Evolutionary conservation across 371 early-diverging fungal genomes (phyloP).

Genomic region (Lichtheimia corymbifera): DNA sequence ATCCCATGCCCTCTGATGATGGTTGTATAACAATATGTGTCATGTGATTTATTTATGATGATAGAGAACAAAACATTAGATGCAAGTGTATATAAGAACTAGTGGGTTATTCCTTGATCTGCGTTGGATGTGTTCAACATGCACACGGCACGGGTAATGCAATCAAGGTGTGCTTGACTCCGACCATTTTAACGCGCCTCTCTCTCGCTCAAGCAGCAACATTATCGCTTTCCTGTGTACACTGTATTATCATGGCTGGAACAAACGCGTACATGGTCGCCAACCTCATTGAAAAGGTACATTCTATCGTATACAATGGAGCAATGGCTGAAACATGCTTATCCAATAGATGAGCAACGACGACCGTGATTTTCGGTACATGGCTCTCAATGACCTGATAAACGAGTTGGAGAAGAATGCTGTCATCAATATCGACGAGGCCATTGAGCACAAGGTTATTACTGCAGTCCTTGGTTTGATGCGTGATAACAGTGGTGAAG

Average conservation of each 20-base stretch:
- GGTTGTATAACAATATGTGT: too few relatives aligned
- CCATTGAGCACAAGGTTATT: conserved; percentile 67
- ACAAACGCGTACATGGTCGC: conserved; percentile 14
- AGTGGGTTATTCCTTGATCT: too few relatives aligned
- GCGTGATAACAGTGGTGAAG: conserved; percentile 88
- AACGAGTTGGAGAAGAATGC: conserved; percentile 67
- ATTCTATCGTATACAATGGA: background rate
- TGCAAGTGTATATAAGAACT: too few relatives aligned
- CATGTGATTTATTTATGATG: too few relatives aligned
- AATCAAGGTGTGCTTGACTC: too few relatives aligned
- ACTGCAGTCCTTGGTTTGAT: conserved; percentile 74
- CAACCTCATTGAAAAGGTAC: conserved; percentile 14
- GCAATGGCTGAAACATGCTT: background rate
- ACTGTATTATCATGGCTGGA: conserved; percentile 6
- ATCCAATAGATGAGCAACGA: conserved; percentile 64
- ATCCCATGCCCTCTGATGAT: too few relatives aligned
- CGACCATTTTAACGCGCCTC: too few relatives aligned
- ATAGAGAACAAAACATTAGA: too few relatives aligned
- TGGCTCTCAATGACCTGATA: conserved; percentile 89
- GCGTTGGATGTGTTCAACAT: too few relatives aligned
- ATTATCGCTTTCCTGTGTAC: background rate
- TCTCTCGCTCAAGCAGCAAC: too few relatives aligned
- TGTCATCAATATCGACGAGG: conserved; percentile 59
- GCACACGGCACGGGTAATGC: too few relatives aligned
- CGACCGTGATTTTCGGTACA: conserved; percentile 93